Percentiles rank a stretch among this genome's conserved stretches.
phyloP scores from a whole-genome alignment of 345 rosid genomes.

The Citrus trifoliata region DNA sequence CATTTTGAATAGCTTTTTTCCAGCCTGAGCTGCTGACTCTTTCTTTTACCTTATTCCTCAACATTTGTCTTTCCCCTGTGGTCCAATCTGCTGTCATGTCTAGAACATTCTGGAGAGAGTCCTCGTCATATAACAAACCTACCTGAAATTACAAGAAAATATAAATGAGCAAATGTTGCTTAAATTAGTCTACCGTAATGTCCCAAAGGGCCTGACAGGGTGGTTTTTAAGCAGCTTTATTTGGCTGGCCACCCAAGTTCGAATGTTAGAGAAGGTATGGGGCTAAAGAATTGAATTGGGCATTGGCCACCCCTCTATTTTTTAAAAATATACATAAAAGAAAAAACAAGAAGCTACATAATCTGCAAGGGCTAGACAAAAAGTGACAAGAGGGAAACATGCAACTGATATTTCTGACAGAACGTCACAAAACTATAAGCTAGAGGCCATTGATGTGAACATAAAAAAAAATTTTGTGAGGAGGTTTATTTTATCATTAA shows the following conservation, averaged over 20 bases:
- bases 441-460: neutral
- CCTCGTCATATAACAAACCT: slow-evolving; percentile 86
- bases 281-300: no score
- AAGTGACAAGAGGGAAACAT: neutral
- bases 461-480: neutral
- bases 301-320: no score
- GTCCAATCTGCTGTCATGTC: slow-evolving; percentile 97
- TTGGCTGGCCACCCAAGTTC: no score
- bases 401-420: neutral
- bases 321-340: no score
- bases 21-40: neutral
- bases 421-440: neutral
- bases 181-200: neutral
- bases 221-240: no score
- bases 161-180: slow-evolving; percentile 12
- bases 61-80: slow-evolving; percentile 79
- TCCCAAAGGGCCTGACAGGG: no score
- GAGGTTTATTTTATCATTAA: neutral
- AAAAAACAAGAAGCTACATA: neutral
- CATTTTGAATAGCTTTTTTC: neutral
- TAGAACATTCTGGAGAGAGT: slow-evolving; percentile 64
- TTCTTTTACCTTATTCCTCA: slow-evolving; percentile 71
- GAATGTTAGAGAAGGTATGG: no score
- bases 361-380: slow-evolving; percentile 5
- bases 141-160: slow-evolving; percentile 51